Conservation (phyloP, 2,329 filamentous ascomycete genomes). For the Pseudogymnoascus sp. region DNA sequence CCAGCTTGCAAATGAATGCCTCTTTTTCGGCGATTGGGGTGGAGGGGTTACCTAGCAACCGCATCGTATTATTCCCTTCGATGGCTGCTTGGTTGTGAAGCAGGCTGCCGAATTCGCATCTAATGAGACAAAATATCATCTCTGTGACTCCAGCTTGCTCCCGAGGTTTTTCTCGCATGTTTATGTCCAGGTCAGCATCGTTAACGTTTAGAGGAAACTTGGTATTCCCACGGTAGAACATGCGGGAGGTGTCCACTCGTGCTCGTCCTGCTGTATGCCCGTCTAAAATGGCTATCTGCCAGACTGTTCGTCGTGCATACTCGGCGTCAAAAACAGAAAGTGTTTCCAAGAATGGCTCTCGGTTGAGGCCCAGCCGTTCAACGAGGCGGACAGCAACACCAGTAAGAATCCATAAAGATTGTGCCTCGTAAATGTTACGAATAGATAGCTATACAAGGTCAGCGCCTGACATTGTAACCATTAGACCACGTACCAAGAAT, state of each 20-base stretch:
- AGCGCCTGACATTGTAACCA: background rate
- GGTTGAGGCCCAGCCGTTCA: slow-evolving; percentile 41
- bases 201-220: slow-evolving; percentile 44
- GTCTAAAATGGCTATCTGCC: slow-evolving; percentile 55
- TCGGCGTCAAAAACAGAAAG: slow-evolving; percentile 45
- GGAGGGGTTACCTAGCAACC: background rate
- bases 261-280: slow-evolving; percentile 46
- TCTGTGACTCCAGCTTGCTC: slow-evolving; percentile 37
- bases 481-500: slow-evolving; percentile 48
- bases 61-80: background rate
- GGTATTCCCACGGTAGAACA: slow-evolving; percentile 38
- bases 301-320: slow-evolving; percentile 53
- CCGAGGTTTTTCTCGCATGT: slow-evolving; percentile 32
- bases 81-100: background rate
- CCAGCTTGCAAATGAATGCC: slow-evolving; percentile 24
- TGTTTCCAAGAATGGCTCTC: slow-evolving; percentile 30
- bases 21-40: slow-evolving; percentile 18
- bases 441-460: background rate
- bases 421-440: slow-evolving; percentile 28
- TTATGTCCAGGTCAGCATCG: slow-evolving; percentile 42
- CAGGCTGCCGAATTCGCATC: slow-evolving; percentile 26
- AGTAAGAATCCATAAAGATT: slow-evolving; percentile 41
- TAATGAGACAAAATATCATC: slow-evolving; percentile 34
- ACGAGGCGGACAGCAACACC: slow-evolving; percentile 41
- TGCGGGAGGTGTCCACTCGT: slow-evolving; percentile 39